Evolutionary conservation across 176 grass and related monocot species (phyloP).

Genomic region (Oryza coarctata): DNA sequence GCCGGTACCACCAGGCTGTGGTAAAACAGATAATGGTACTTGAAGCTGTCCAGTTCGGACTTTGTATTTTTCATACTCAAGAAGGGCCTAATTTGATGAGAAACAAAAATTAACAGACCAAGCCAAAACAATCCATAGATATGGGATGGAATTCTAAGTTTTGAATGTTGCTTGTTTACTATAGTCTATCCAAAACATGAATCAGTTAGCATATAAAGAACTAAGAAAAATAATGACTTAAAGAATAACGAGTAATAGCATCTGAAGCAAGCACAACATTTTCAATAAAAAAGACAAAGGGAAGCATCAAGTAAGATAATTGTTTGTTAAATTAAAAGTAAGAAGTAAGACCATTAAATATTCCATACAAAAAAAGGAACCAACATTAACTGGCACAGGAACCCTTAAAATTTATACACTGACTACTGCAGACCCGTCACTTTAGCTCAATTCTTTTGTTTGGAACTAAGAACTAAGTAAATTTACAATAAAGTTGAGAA

Average conservation of each 20-base stretch:
- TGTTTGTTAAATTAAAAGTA: constrained; percentile 13
- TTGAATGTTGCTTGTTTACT: not conserved
- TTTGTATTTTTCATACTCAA: constrained; percentile 98
- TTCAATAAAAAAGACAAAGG: not conserved
- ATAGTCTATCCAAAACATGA: not conserved
- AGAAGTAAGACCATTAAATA: constrained; percentile 6
- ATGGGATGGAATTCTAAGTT: constrained; percentile 19
- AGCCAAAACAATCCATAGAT: constrained; percentile 24
- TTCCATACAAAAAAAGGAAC: not conserved
- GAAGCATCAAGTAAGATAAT: not conserved
- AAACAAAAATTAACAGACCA: constrained; percentile 28
- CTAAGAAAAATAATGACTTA: not conserved
- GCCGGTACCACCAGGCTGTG: constrained; percentile 54
- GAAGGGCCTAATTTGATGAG: constrained; percentile 69
- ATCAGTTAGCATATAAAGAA: constrained; percentile 6
- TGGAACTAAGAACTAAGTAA: constrained; percentile 7
- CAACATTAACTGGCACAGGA: not conserved
- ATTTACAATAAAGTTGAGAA: constrained; percentile 4
- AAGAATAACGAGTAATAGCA: constrained; percentile 6
- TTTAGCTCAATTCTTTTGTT: constrained; percentile 15
- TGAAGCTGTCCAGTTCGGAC: constrained; percentile 87
- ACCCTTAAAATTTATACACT: not conserved
- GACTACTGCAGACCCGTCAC: constrained; percentile 3
- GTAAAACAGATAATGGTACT: constrained; percentile 56
- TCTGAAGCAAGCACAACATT: constrained; percentile 6